Conservation (phyloP, 768 basidiomycete species). For the Pleurotus tuber-regium region DNA sequence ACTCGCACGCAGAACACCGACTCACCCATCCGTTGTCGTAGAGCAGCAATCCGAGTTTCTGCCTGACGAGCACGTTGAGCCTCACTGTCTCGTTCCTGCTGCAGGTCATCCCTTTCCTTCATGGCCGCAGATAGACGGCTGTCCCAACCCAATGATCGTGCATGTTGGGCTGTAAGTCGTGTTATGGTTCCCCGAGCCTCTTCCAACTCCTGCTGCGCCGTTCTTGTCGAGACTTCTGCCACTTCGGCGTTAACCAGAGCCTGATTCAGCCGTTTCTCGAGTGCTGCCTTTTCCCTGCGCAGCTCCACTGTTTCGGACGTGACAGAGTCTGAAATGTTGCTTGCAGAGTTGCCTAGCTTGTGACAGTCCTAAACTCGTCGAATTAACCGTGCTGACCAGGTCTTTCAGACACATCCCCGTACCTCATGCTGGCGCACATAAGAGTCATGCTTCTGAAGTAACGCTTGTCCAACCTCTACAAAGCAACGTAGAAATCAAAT, state of each 20-base stretch:
- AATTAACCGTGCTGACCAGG: slow-evolving; percentile 13
- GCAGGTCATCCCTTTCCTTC: slow-evolving; percentile 80
- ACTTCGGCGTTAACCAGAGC: slow-evolving; percentile 81
- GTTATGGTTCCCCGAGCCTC: slow-evolving; percentile 67
- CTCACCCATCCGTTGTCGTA: slow-evolving; percentile 67
- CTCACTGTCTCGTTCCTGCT: slow-evolving; percentile 77
- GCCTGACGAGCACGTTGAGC: slow-evolving; percentile 63
- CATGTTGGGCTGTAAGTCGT: slow-evolving; percentile 66
- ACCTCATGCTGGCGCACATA: slow-evolving; percentile 76
- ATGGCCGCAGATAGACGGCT: slow-evolving; percentile 58
- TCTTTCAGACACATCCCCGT: slow-evolving; percentile 17
- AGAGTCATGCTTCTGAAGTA: slow-evolving; percentile 83
- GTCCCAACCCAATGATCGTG: slow-evolving; percentile 70
- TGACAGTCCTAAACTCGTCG: slow-evolving; percentile 18
- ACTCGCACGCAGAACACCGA: slow-evolving; percentile 15
- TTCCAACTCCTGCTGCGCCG: slow-evolving; percentile 69
- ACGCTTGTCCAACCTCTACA: slow-evolving; percentile 85
- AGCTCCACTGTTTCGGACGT: slow-evolving; percentile 27
- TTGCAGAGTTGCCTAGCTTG: slow-evolving; percentile 23
- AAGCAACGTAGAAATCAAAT: slow-evolving; percentile 7
- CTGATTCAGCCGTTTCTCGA: slow-evolving; percentile 77
- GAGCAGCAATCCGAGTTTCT: slow-evolving; percentile 59
- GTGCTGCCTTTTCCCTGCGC: slow-evolving; percentile 54
- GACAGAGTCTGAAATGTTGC: slow-evolving; percentile 25
- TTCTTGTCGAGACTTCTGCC: slow-evolving; percentile 75